Conservation (phyloP, 208 protist species). For the Naegleria lovaniensis region DNA sequence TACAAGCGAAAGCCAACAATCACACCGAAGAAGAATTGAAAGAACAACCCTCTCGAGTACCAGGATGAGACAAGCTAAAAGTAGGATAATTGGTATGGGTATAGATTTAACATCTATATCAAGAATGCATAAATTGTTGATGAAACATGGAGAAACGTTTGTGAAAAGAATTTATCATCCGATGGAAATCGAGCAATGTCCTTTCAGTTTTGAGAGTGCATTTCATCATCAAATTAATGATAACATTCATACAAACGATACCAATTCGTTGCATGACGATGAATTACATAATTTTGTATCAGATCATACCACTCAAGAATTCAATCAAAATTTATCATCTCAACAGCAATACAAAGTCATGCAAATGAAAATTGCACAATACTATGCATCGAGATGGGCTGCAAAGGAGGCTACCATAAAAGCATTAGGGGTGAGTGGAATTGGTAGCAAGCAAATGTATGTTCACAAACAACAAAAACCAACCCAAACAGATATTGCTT, state of each 20-base stretch:
- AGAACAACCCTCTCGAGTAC: no score
- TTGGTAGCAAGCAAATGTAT: slow-evolving; percentile 20
- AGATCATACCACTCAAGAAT: no score
- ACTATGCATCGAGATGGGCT: slow-evolving; percentile 17
- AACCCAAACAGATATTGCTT: not conserved
- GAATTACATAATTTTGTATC: no score
- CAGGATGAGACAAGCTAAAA: no score
- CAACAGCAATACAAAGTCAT: not conserved
- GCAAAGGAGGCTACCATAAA: slow-evolving; percentile 19
- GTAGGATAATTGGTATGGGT: slow-evolving; percentile 1
- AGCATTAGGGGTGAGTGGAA: not conserved
- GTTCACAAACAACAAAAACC: not conserved
- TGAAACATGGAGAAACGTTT: not conserved
- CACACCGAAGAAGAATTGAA: no score
- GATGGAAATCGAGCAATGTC: not conserved
- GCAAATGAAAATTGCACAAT: not conserved
- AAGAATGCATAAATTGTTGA: not conserved
- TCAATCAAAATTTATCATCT: no score
- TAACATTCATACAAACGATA: no score
- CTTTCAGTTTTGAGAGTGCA: not conserved
- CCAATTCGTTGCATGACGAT: no score
- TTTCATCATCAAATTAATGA: not conserved
- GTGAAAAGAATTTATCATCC: not conserved
- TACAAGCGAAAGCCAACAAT: no score
- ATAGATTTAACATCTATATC: not conserved